Evolutionary conservation across 179 eudicot genomes (phyloP), one percentile per base, ranked within the genome.

Genomic region (Amaranthus tricolor): DNA sequence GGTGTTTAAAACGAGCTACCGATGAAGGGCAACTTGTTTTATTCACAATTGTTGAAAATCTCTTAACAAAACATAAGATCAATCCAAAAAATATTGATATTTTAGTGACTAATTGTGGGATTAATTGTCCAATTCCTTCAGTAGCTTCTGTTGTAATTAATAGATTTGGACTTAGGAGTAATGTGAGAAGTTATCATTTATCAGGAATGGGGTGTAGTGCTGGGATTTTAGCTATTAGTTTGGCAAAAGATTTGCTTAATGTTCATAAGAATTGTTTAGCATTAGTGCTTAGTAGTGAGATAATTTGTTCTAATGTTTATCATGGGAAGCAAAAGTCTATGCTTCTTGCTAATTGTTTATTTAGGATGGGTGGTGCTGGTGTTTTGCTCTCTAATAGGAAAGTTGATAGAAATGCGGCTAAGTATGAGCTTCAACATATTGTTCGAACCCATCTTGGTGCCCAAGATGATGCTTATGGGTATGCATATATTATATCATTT

Each of bases 201-300:
- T 85, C 87, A 1, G 84, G 88, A 16, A 81, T 83, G 88, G 88
- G 88, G 2, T 83, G 86, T 47, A 85, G 86, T n/a, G 84, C 82
- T 0, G 86, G 86, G 13, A 49, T 83, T 5, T 51, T 87, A 31
- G 76, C 85, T 0, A 56, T 83, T 16, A 75, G 85, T 79, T 62
- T 87, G 73, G 88, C 88, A 44, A 71, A 63, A 12, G 86, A 85
- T 70, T 57, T 87, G 76, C 85, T 87, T 14, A 83, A 76, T 71
- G 88, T 83, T 71, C 90, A 87, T 65, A 80, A 78, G 61, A 85
- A 81, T 49, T 85, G 85, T 2, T 12, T 74, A 55, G 90, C 81
- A 21, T 67, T 87, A 58, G 81, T 83, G 31, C 76, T 87, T 15
- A 83, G 85, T 68, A 87, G 79, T 3, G 88, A 85, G 76, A 50